A percentile compares a stretch with the other conserved stretches of the same genome.
These are phyloP conservation scores for Eutypa lata DNA, from an alignment of 2,329 filamentous ascomycete species.

Conservation along the genomic window DNA sequence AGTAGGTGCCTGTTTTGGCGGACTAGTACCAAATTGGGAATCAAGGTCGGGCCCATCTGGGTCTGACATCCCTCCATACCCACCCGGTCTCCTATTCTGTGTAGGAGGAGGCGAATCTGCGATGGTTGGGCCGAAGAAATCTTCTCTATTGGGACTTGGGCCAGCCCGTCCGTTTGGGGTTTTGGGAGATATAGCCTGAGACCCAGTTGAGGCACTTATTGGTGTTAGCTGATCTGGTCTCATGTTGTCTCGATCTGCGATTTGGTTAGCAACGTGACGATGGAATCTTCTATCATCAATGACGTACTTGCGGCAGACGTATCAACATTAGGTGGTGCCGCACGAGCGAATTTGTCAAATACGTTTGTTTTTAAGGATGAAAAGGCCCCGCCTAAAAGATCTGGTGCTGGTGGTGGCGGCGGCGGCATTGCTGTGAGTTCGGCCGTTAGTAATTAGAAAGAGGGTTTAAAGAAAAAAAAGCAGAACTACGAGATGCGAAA, in stretches of 20 bases:
- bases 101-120: conserved; percentile 39
- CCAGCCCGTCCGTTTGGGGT: conserved; percentile 47
- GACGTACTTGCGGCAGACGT: conserved; percentile 55
- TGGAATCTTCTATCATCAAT: background rate
- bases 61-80: conserved; percentile 48
- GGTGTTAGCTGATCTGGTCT: conserved; percentile 61
- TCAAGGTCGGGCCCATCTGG: conserved; percentile 34
- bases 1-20: conserved; percentile 36
- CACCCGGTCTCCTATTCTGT: conserved; percentile 39
- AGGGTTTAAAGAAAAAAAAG: no score
- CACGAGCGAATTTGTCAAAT: conserved; percentile 40
- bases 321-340: conserved; percentile 52
- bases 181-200: conserved; percentile 61
- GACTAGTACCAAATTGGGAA: conserved; percentile 45
- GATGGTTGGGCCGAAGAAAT: conserved; percentile 45
- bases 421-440: conserved; percentile 10
- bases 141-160: conserved; percentile 39
- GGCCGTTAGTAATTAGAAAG: conserved; percentile 20
- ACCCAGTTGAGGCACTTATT: conserved; percentile 57
- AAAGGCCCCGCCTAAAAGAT: conserved; percentile 33
- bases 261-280: conserved; percentile 28
- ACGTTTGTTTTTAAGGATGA: conserved; percentile 33
- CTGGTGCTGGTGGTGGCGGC: conserved; percentile 22
- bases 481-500: background rate
- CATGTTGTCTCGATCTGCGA: conserved; percentile 51